Evolutionary conservation across 768 basidiomycete genomes (phyloP), one percentile per base, ranked within the genome.

Genomic region (Fomitopsis pulvina): DNA sequence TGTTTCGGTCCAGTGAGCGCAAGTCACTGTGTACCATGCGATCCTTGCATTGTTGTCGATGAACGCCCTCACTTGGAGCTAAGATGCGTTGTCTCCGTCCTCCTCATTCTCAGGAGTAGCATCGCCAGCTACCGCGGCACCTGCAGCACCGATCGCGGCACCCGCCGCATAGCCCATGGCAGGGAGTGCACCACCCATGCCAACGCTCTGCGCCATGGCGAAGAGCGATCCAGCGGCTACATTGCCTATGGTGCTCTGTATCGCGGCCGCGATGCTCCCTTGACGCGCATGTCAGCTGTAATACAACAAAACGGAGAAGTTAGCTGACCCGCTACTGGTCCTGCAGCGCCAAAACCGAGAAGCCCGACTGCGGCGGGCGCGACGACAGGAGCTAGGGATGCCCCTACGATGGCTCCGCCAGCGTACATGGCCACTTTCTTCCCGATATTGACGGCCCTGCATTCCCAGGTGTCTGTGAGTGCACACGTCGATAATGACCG

Each of bases 151-250:
- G 9, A 29, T 27, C 20, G n/a, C 28, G 3, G 27, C 26, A n/a
- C 44, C 44, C 3, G 44, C 44, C 9, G 39, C 39, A 18, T 40
- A 40, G 6, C 39, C 39, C 8, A 40, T 7, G 5, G 44, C 44
- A 27, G 44, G 44, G 8, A 45, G 22, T 7, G 44, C 44, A 29
- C 50, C 54, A 16, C 54, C 54, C 54, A 52, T 55, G 12, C 51
- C 51, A 14, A 49, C 41, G 29, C 50, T 47, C 32, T 55, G 54
- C 1, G 14, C 27, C 0, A 39, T 25, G 5, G 54, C 51, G 29
- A 55, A 55, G 18, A 49, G 24, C 4, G 45, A 48, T 9, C 54
- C 50, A 12, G 47, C 54, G 11, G 38, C 51, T 1, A 55, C 51
- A 38, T 52, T 55, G 14, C 54, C 54, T 10, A 52, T 52, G 3